Evolutionary conservation across 1,284 basidiomycete species (phyloP).

Genomic region (Cryptococcus sp.): DNA sequence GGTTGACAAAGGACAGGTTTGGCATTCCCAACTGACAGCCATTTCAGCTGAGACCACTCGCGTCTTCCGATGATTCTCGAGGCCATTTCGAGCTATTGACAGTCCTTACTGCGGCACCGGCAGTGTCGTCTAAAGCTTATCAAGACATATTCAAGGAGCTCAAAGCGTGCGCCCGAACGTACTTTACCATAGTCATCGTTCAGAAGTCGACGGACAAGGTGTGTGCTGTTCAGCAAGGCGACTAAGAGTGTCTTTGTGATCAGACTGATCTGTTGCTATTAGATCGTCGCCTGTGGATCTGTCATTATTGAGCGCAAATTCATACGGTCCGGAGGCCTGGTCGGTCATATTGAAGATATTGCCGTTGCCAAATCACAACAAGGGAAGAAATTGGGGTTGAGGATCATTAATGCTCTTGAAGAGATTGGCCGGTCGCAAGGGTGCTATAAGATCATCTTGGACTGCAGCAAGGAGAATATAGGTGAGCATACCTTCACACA

Average conservation of each 20-base stretch:
- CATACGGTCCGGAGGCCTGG: conserved; percentile 72
- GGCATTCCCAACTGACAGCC: not conserved
- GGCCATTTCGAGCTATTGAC: conserved; percentile 82
- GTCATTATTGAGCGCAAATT: conserved; percentile 94
- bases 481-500: conserved; percentile 62
- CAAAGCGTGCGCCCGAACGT: conserved; percentile 61
- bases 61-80: conserved; percentile 78
- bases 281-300: conserved; percentile 79
- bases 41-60: conserved; percentile 83
- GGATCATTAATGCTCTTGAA: conserved; percentile 82
- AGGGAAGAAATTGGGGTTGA: conserved; percentile 80
- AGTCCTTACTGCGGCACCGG: conserved; percentile 76
- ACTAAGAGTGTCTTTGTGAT: not conserved
- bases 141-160: conserved; percentile 63
- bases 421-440: conserved; percentile 72
- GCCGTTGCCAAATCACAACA: conserved; percentile 85
- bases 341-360: conserved; percentile 97
- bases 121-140: conserved; percentile 70
- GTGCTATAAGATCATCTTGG: conserved; percentile 91
- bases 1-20: not conserved
- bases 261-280: conserved; percentile 35
- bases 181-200: conserved; percentile 84
- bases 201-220: conserved; percentile 67
- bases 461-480: conserved; percentile 88
- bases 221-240: not conserved